Base-by-base conservation (phyloP, 2,329 filamentous ascomycete genomes). In the Beauveria sp. region DNA sequence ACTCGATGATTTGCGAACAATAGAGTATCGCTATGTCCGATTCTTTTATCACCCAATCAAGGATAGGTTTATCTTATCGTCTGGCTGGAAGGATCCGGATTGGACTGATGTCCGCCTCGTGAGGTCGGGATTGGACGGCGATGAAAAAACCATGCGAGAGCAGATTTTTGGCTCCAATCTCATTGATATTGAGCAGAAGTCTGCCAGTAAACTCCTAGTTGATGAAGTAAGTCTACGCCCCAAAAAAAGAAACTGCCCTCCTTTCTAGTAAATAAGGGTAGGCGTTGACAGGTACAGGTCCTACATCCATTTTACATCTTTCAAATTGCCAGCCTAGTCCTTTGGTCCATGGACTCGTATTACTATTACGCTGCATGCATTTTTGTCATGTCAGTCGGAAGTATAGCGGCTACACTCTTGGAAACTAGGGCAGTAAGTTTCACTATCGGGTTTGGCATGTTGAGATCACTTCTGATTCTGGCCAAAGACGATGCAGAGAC, bases 301-400 rank as follows among this genome's bases (percentile, higher is more conserved):
- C 92, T 99, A 69, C 95, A 99, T 71, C 96, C 95, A 0, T 99
- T 99, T 73, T 99, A 99, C 73, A 89, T 99, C 61, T 99, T 99
- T 72, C 95, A 99, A 75, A 88, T 98, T 69, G 93, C 93, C 53
- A 98, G 95, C 78, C 79, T 99, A 66, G 76, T 96, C 46, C 84
- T 99, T 3, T 99, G 95, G 95, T 97, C 93, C 10, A 72, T 97
- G 67, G 95, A 99, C 71, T 83, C 96, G 69, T 99, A 99, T 74
- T 99, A 97, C 73, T 99, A 98, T 77, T 99, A 99, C 74, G 95
- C 95, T 5, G 83, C 87, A 18, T 96, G 93, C 72, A 99, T 99
- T 68, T 96, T 99, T 68, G 71, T 93, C 64, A 98, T 99, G 74
- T 99, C 96, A 0, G 83, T 95, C 50, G 89, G 92, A 67, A 98